phyloP scores from a whole-genome alignment of 331 rosid species.

The Dryas integrifolia region DNA sequence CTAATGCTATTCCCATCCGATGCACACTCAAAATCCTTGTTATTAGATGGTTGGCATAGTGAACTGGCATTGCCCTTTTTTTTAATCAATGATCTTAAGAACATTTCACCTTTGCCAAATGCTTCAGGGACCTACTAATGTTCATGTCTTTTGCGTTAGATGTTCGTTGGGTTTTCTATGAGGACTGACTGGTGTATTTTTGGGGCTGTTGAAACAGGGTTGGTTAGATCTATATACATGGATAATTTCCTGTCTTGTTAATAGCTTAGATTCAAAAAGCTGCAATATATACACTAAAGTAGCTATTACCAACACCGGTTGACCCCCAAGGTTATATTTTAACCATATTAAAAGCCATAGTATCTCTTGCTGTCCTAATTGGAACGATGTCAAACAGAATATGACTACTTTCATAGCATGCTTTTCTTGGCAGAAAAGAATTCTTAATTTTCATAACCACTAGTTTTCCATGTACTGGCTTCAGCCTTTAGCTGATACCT shows the following conservation, averaged over 20 bases:
- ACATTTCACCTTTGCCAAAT: neutral
- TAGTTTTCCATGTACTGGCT: neutral
- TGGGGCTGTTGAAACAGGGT: neutral
- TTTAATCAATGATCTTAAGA: neutral
- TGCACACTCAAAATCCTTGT: neutral
- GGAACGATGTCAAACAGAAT: neutral
- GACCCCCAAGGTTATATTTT: neutral
- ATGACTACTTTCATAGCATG: neutral
- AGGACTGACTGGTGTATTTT: neutral
- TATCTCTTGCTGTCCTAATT: neutral
- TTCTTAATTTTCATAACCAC: neutral
- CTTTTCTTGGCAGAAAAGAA: neutral
- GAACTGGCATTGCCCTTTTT: neutral
- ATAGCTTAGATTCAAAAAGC: neutral
- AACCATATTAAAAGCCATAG: neutral
- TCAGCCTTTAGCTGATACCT: conserved; percentile 3
- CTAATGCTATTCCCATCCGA: neutral
- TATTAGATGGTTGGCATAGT: neutral
- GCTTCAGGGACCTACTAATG: neutral
- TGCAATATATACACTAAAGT: neutral
- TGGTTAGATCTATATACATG: neutral
- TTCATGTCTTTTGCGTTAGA: neutral
- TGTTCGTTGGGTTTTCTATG: neutral
- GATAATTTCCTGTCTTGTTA: neutral
- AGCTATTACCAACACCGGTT: neutral